Base-by-base conservation (phyloP, 768 basidiomycete species). In the Candolleomyces aberdarensis region DNA sequence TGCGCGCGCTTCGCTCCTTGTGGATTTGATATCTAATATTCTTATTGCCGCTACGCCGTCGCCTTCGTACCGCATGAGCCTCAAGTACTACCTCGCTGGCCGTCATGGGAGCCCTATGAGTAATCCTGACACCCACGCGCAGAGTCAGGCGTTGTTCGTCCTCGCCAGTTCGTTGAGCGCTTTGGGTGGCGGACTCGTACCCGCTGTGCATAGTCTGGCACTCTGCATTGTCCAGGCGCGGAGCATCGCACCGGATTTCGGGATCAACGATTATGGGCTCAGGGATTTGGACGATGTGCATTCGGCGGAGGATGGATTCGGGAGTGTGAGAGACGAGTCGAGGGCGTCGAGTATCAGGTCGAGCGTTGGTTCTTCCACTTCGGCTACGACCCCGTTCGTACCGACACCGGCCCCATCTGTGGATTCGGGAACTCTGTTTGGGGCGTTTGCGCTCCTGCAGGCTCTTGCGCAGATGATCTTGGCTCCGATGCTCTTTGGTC, bases 201-300 rank as follows among this genome's bases (percentile, higher is more conserved):
- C 92, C n/a, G 84, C 88, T 7, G 72, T 83, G 43, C 87, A 91
- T 47, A 89, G 88, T 67, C 75, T 94, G 52, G 89, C 89, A 13
- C 71, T 93, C 47, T 88, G 84, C 64, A 83, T 90, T 57, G 60
- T 78, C 61, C 82, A 85, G 63, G 73, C 76, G 15, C 73, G 83
- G 57, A 71, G 71, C 15, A 61, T 80, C 64, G 67, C 76, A 40
- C 20, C 58, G 10, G 32, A 53, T 22, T 55, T 64, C 68, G 51
- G 69, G 61, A 20, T 63, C 60, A 32, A 62, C 62, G 0, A 67
- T 55, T n/a, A 59, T 36, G 50, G 69, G 52, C 53, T 56, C 20
- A 54, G 71, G 44, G 66, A 65, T 57, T 62, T 32, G 26, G 26
- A 26, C 50, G 60, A 56, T 55, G 63, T 63, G 58, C 59, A 49